Conservation (phyloP, 164 flowering plant genomes). For the Stephania yunnanensis region DNA sequence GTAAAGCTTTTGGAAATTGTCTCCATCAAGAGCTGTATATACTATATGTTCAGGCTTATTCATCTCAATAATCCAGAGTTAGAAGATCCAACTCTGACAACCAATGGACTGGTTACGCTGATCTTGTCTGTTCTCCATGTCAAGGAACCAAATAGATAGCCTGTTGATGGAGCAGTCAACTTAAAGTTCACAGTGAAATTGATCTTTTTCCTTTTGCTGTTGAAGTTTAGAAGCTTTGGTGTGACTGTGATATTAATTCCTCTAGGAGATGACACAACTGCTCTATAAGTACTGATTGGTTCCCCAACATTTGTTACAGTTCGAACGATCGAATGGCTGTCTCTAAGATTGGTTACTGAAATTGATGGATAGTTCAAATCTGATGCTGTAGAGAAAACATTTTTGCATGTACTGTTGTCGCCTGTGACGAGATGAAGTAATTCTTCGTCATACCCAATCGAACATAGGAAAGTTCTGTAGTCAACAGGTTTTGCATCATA, state of each 20-base stretch:
- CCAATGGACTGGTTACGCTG: slow-evolving; percentile 52
- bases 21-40: background rate
- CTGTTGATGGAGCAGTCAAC: slow-evolving; percentile 35
- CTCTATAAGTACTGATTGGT: slow-evolving; percentile 41
- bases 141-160: slow-evolving; percentile 59
- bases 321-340: slow-evolving; percentile 37
- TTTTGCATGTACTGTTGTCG: slow-evolving; percentile 49
- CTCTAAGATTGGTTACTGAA: slow-evolving; percentile 45
- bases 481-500: slow-evolving; percentile 50
- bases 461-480: slow-evolving; percentile 62
- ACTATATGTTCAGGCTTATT: background rate
- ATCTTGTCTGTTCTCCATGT: slow-evolving; percentile 43
- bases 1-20: background rate
- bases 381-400: slow-evolving; percentile 21
- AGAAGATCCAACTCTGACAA: slow-evolving; percentile 35
- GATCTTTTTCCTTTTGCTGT: slow-evolving; percentile 42
- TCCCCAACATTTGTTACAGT: slow-evolving; percentile 65
- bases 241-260: slow-evolving; percentile 54
- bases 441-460: slow-evolving; percentile 46
- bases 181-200: slow-evolving; percentile 54
- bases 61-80: slow-evolving; percentile 6
- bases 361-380: slow-evolving; percentile 73
- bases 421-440: slow-evolving; percentile 42
- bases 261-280: slow-evolving; percentile 44
- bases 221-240: slow-evolving; percentile 42